phyloP scores from a whole-genome alignment of 2,329 filamentous ascomycete species.

The Penicillium italicum region DNA sequence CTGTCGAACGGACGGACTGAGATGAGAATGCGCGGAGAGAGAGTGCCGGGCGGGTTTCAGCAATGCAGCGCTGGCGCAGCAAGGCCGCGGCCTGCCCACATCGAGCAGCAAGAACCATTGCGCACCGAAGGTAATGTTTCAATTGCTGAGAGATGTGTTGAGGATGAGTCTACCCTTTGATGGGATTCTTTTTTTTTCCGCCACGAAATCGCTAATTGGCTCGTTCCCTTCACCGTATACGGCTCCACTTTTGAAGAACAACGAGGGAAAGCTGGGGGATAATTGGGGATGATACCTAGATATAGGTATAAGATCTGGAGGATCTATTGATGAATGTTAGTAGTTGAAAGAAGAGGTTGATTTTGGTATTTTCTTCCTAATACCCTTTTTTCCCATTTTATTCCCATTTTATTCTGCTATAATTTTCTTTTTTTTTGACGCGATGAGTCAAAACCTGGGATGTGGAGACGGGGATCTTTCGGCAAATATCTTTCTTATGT shows the following conservation, averaged over 20 bases:
- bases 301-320: neutral
- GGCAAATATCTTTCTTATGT: neutral
- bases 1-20: constrained; percentile 32
- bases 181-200: constrained; percentile 28
- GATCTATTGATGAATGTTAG: neutral
- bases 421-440: constrained; percentile 2
- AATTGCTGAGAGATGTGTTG: constrained; percentile 22
- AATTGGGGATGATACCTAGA: neutral
- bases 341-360: neutral
- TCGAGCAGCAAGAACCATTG: constrained; percentile 47
- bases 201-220: constrained; percentile 22
- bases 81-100: constrained; percentile 43
- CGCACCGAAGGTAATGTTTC: constrained; percentile 27
- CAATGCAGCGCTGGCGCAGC: constrained; percentile 42
- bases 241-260: constrained; percentile 18
- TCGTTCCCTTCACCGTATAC: constrained; percentile 21
- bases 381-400: neutral
- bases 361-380: neutral
- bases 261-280: neutral
- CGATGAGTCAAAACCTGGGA: constrained; percentile 28
- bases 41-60: constrained; percentile 36
- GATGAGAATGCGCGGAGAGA: constrained; percentile 40
- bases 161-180: constrained; percentile 21
- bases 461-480: constrained; percentile 3
- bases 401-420: neutral